These are phyloP conservation scores for Salix viminalis DNA, from an alignment of 345 rosid species.

Conservation along the genomic window DNA sequence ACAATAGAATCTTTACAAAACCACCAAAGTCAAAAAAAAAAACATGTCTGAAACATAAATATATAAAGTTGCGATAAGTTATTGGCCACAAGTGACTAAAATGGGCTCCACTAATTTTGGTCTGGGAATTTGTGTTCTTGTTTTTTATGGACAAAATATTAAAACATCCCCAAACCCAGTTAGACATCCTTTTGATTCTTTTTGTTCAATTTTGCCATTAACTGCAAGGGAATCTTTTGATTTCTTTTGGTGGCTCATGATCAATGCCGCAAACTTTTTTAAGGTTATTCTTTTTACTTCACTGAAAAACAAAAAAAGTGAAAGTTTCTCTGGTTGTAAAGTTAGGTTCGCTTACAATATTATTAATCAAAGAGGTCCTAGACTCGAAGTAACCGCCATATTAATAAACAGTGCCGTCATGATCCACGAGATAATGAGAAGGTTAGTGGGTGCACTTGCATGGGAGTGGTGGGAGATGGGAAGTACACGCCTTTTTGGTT, in stretches of 20 bases:
- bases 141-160: too few relatives aligned
- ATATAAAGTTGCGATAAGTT: too few relatives aligned
- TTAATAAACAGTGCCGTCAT: slow-evolving; percentile 6
- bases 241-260: slow-evolving; percentile 4
- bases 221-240: slow-evolving; percentile 15
- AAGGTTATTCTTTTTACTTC: not conserved
- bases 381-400: slow-evolving; percentile 10
- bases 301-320: not conserved
- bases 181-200: too few relatives aligned
- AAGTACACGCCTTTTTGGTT: not conserved
- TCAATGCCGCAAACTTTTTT: not conserved
- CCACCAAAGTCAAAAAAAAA: too few relatives aligned
- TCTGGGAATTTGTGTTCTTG: too few relatives aligned
- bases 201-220: too few relatives aligned
- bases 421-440: not conserved
- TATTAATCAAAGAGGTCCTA: not conserved
- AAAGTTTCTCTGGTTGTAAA: slow-evolving; percentile 6
- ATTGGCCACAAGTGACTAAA: too few relatives aligned
- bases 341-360: not conserved
- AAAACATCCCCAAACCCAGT: too few relatives aligned
- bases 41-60: too few relatives aligned
- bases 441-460: slow-evolving; percentile 17
- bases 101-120: too few relatives aligned
- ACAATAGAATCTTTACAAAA: too few relatives aligned
- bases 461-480: not conserved